Evolutionary conservation across 2,329 filamentous ascomycete species (phyloP).

Genomic region (Lachnellula arida): DNA sequence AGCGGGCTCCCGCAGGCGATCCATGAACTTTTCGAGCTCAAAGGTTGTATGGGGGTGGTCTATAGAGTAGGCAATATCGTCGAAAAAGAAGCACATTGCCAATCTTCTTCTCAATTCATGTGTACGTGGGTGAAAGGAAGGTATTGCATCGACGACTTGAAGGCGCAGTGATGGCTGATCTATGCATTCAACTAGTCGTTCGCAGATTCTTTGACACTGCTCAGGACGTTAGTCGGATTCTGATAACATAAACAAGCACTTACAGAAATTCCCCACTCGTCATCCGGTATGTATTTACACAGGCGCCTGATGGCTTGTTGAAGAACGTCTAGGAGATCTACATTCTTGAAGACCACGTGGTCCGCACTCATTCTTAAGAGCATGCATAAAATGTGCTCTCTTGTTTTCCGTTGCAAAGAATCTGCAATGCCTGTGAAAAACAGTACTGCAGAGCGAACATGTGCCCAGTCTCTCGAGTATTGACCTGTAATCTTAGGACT

Average conservation of each 20-base stretch:
- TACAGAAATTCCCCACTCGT: conserved; percentile 36
- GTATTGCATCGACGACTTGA: conserved; percentile 55
- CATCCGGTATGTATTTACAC: conserved; percentile 37
- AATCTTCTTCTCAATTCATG: conserved; percentile 63
- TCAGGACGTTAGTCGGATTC: conserved; percentile 7
- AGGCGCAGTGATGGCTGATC: conserved; percentile 48
- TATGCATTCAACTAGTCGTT: conserved; percentile 44
- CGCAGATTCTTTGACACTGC: conserved; percentile 47
- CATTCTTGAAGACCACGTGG: conserved; percentile 41
- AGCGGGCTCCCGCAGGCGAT: conserved; percentile 42
- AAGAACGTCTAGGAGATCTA: conserved; percentile 37
- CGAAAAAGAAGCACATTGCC: conserved; percentile 59
- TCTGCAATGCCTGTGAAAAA: conserved; percentile 23
- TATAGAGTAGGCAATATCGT: conserved; percentile 40
- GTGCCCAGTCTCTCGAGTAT: conserved; percentile 27
- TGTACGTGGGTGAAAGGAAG: conserved; percentile 44
- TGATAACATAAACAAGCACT: conserved; percentile 12
- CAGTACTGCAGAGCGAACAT: conserved; percentile 20
- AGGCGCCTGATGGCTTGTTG: conserved; percentile 43
- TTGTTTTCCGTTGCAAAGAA: conserved; percentile 22
- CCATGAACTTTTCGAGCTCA: conserved; percentile 39
- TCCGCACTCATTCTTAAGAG: conserved; percentile 54
- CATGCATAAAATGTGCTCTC: conserved; percentile 38
- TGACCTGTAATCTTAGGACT: conserved; percentile 13
- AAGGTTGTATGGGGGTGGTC: conserved; percentile 37